Base-by-base conservation (phyloP, 352 stramenopile genomes). In the Aphanomyces cochlioides region DNA sequence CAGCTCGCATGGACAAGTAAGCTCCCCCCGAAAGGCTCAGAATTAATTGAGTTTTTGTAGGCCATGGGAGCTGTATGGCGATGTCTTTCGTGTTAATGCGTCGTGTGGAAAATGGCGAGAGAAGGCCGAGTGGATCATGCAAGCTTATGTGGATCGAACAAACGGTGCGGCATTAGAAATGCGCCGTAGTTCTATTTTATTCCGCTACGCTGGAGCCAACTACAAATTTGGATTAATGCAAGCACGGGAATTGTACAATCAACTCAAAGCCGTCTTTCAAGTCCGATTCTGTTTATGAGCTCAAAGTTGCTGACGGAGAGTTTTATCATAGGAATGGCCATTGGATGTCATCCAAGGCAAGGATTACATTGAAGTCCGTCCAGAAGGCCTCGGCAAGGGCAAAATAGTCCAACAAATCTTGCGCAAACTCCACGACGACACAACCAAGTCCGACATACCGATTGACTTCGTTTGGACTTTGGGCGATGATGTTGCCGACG, bases 131-230 rank as follows among this genome's bases (percentile, higher is more conserved):
- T 88, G 85, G 41, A 93, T 99, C 47, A 99, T 99, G 80, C 83
- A 99, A 77, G 84, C 99, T 5, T 99, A 99, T 76, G 93, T 97
- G 28, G 95, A 98, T 73, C 85, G 96, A 43, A 99, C 98, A 2
- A 98, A 99, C 75, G 97, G 98, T 13, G 98, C 97, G 8, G 98
- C 98, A 56, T 85, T 99, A 37, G 98, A 99, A 83, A 80, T 97
- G 53, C 98, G 98, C 13, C 95, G 96, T 72, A 98, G 96, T 72
- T 97, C 98, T 7, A 85, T 99, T 37, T 78, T 99, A 1, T 99
- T 98, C 80, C 96, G 99, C 53, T 99, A 98, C 70, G 91, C 93
- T 67, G 98, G 99, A 75, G 97, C 97, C 5, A 97, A 99, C 78
- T 96, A 97, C 56, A 97, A 99, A 75, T 99, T 99, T 80, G 98